Evolutionary conservation across 2,329 filamentous ascomycete genomes (phyloP).

Genomic region (Monilinia laxa): DNA sequence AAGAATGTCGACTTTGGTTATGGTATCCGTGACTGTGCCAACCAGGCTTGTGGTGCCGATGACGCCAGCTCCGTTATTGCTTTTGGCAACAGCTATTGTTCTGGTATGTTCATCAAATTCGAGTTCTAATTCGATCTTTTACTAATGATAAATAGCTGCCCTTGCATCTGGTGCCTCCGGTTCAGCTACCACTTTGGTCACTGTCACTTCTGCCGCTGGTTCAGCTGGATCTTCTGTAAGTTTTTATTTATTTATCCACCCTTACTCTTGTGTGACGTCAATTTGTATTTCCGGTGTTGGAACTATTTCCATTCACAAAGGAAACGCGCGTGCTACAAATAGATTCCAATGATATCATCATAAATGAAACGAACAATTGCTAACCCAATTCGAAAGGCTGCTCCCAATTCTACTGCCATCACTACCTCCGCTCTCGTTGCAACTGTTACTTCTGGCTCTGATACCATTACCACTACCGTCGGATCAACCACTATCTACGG

Average conservation of each 20-base stretch:
- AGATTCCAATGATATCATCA: neutral
- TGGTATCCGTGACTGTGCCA: constrained; percentile 50
- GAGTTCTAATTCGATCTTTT: neutral
- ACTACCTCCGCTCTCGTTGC: constrained; percentile 31
- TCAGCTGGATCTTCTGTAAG: constrained; percentile 20
- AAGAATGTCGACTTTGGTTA: constrained; percentile 46
- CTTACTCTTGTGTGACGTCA: neutral
- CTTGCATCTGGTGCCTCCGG: constrained; percentile 20
- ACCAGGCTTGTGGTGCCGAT: constrained; percentile 43
- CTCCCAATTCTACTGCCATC: constrained; percentile 28
- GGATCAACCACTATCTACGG: constrained; percentile 31
- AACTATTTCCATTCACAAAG: neutral
- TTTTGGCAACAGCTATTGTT: constrained; percentile 37
- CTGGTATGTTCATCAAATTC: constrained; percentile 27
- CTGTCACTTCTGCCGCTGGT: constrained; percentile 13
- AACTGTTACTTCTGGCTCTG: constrained; percentile 26
- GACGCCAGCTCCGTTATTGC: constrained; percentile 33
- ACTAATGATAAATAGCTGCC: constrained; percentile 4
- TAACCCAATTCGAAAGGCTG: constrained; percentile 14
- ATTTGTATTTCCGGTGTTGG: neutral
- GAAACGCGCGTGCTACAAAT: neutral
- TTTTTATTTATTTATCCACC: neutral
- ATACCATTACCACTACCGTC: constrained; percentile 27
- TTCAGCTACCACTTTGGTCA: constrained; percentile 20
- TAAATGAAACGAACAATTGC: constrained; percentile 8